phyloP scores from a whole-genome alignment of 169 alveolate genomes.

The Babesia sp. region DNA sequence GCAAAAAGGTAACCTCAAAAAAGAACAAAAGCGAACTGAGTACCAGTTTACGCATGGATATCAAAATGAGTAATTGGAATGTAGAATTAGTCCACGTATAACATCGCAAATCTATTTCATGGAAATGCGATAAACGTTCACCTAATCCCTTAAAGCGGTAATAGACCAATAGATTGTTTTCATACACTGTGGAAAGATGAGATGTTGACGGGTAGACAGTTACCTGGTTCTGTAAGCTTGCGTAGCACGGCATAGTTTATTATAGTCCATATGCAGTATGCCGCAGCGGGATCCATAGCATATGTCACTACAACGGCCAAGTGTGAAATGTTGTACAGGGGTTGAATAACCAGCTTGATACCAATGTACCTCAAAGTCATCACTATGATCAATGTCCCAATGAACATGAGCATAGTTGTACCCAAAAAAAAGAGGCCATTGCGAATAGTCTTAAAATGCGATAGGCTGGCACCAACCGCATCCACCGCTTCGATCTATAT shows the following conservation, averaged over 20 bases:
- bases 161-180: neutral
- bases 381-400: constrained; percentile 8
- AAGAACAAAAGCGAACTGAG: constrained; percentile 41
- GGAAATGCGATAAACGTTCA: neutral
- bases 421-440: constrained; percentile 27
- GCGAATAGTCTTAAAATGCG: constrained; percentile 25
- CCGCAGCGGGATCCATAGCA: constrained; percentile 57
- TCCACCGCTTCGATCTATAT: constrained; percentile 8
- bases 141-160: constrained; percentile 37
- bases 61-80: constrained; percentile 45
- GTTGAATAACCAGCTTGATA: constrained; percentile 52
- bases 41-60: constrained; percentile 48
- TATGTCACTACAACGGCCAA: constrained; percentile 54
- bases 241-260: constrained; percentile 36
- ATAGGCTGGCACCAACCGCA: constrained; percentile 2
- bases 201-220: neutral
- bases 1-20: constrained; percentile 57
- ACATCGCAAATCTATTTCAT: constrained; percentile 49
- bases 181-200: neutral
- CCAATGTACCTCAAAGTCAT: constrained; percentile 33
- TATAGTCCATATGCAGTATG: constrained; percentile 59
- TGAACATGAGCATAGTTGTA: constrained; percentile 1
- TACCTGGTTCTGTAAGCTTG: constrained; percentile 28
- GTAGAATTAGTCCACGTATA: constrained; percentile 43
- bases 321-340: constrained; percentile 48